Evolutionary conservation across 768 basidiomycete genomes (phyloP), one percentile per base, ranked within the genome.

Genomic region (Cystofilobasidium ferigula): DNA sequence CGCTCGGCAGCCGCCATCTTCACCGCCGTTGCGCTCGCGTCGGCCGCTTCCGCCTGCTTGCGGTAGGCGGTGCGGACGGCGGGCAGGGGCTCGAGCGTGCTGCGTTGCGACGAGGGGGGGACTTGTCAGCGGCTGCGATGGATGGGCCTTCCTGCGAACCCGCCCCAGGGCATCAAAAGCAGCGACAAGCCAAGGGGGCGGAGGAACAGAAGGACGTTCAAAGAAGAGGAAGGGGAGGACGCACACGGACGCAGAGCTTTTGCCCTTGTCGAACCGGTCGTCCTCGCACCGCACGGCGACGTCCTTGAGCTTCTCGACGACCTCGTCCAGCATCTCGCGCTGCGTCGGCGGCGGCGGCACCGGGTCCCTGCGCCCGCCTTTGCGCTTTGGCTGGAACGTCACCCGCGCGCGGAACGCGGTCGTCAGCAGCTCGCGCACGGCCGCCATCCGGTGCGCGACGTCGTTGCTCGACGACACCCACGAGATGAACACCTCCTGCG

Each of bases 381-480:
- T 60, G 22, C 43, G 35, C 36, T 60, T 60, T 9, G 58, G 58
- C 18, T 45, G 38, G 14, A 60, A 60, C 2, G 20, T 26, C 38
- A 60, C 24, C 24, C 13, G 42, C 14, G 32, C 43, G 7, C 58
- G 58, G 43, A 42, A 22, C 13, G 58, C 58, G 8, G 18, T 28
- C 28, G 38, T 28, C 35, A 60, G 38, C 28, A n/a, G 26, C 43
- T 40, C 28, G 6, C 58, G 38, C 6, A 38, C 58, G 28, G 42
- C 38, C 6, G 34, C n/a, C 0, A 42, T 7, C 43, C 43, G 42
- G 58, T 60, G 58, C 7, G 20, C 9, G 20, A 60, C 16, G 58
- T 60, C 58, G 58, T 60, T 60, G 18, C 6, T 3, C 7, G 58
- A 60, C 24, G 58, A 43, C 2, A 60, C 58, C 58, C 58, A 60